Evolutionary conservation across 805 yeast genomes (phyloP), one percentile per base, ranked within the genome.

Genomic region (Sugiyamaella chiloensis): DNA sequence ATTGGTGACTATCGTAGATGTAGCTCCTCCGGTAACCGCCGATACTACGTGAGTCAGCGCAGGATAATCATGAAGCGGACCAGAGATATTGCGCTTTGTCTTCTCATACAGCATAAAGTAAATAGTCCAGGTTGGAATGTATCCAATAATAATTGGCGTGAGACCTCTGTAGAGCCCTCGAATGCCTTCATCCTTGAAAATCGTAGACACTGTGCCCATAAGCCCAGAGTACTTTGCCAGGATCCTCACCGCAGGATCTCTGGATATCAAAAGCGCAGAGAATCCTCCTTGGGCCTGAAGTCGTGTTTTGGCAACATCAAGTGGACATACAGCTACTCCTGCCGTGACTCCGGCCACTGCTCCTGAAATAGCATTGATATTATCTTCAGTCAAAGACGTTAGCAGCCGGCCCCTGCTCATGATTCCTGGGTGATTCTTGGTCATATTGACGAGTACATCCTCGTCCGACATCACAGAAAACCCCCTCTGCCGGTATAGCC

Each of bases 111-210:
- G 85, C 5, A 91, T 77, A 67, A 93, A 93, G 64, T 93, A 93
- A 40, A 93, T 86, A 74, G 89, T 89, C 99, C 99, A 93, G 0
- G 97, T 88, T 12, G 99, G 99, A 58, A 93, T 81, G 66, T 93
- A 93, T 0, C 99, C 99, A 43, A 91, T 67, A 1, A 91, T 77
- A 32, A 91, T 88, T n/a, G 99, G 98, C 1, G 84, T 84, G 20
- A 93, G 68, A 3, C 99, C 99, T 52, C 96, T 72, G 63, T 93
- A 93, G 11, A 93, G 71, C 0, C 98, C 98, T 34, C 78, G 66
- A 1, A 80, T 58, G 7, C 97, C 96, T 67, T 90, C 97, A 47
- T 89, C 91, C 31, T 66, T 64, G 49, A 79, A 67, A 16, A 91
- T 90, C 1, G 83, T 74, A 20, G 69, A 61, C 61, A 89, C 68